Base-by-base conservation (phyloP, 208 protist genomes). In the Jaenimonas drosophilae region DNA sequence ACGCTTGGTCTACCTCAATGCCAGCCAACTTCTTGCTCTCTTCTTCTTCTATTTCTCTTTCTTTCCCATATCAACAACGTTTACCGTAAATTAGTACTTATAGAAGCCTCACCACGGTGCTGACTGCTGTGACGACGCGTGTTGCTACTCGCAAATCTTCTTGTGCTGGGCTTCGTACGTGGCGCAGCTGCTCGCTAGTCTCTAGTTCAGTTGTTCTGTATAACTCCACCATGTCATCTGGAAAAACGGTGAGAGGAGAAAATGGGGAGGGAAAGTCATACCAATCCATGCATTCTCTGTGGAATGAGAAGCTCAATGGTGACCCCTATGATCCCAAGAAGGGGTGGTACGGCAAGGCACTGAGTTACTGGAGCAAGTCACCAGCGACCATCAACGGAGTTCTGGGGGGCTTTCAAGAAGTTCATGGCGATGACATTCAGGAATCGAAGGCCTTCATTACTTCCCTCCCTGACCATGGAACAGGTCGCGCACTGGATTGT, bases 261-360 rank as follows among this genome's bases (percentile, higher is more conserved):
- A n/a, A n/a, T n/a, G n/a, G 67, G 14, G 56, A 81, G 4, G 83
- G 83, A 2, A 55, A 53, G 17, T 33, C 1, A 14, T 92, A 89
- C 59, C 49, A 46, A 16, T 77, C 54, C 29, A 58, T 64, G 0
- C 71, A 88, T 7, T 70, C 70, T 9, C 75, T 93, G 77, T 93
- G 85, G 85, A 29, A 46, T 9, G 27, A 49, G 6, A 80, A 87
- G 59, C 75, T 89, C 42, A 45, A 64, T 17, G 78, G 64, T 21
- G 67, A 88, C 46, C 59, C 90, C 9, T 88, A 94, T 60, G 64
- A 92, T 54, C 16, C 54, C 1, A 26, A 80, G 39, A 76, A 55
- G 24, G 85, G 85, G 1, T 94, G 85, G 85, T 94, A 94, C 59
- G 85, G 85, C 31, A 90, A 88, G 65, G 74, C 85, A 2, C 51